Evolutionary conservation across 2,329 filamentous ascomycete genomes (phyloP), one percentile per base, ranked within the genome.

Genomic region (Lachnellula arida): DNA sequence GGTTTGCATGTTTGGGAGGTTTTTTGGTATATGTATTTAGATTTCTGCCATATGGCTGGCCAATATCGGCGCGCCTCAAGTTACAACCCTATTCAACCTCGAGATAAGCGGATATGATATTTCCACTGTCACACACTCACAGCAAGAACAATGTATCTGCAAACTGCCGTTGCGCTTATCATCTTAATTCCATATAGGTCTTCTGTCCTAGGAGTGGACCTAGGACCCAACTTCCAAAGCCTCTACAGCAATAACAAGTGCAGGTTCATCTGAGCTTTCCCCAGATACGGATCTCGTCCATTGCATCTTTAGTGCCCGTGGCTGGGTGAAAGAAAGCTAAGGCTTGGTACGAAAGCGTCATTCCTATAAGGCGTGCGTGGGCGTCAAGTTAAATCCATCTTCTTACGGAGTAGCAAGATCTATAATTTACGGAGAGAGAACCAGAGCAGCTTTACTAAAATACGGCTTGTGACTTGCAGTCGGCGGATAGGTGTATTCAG

Each of bases 271-370:
- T 22, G 22, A 22, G 22, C 22, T 22, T 22, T 4, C 22, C 22
- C 22, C 22, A 22, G 22, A 22, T 22, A 22, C 22, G 22, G 22
- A 49, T 43, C 35, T 54, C 52, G 17, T 46, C 46, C 46, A 54
- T 50, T 54, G 37, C 46, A 54, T 54, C 46, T 54, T 54, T 46
- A 50, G 50, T 54, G 46, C 52, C 39, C 22, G 49, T 37, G 22
- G 39, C 37, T 23, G 46, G 35, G 12, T 54, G 23, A 54, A 54
- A 49, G 46, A 54, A 54, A 37, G 46, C 52, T 25, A 47, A 35
- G 37, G 52, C 17, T 43, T 54, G 37, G 23, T 50, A 35, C 25
- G 52, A 49, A 54, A 49, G 3, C 23, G 37, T 40, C 52, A 46
- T 54, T 34, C 46, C 39, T 39, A 54, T 28, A 23, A 44, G n/a